Base-by-base conservation (phyloP, 2,329 filamentous ascomycete species). In the Byssothecium circinans region DNA sequence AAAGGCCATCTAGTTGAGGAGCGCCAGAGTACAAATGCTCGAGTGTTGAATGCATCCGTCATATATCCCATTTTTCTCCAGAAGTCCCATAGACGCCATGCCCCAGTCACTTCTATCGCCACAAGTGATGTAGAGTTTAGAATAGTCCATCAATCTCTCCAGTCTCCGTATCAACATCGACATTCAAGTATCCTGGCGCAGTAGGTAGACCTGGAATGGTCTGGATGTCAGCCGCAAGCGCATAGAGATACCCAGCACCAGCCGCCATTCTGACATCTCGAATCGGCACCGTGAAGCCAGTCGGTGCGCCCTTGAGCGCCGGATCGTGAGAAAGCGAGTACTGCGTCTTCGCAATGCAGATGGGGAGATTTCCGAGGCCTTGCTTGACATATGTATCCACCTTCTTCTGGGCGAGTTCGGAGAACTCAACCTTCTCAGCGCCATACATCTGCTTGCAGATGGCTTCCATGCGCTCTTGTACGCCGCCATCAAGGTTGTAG, bases 321-420 rank as follows among this genome's bases (percentile, higher is more conserved):
- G 92, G 87, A 70, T 99, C 91, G 73, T 97, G 92, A 49, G 88
- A 94, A 40, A 99, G 81, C 27, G 89, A 95, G 78, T 99, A 99
- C 74, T 99, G 94, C 12, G 94, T 99, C 85, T 99, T 99, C 53
- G 94, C 94, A 57, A 97, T 83, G 72, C 94, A 99, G 67, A 97
- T 96, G 29, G 94, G 94, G 56, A 99, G 78, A 72, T 96, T 90
- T 18, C 87, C 88, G 64, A 92, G 95, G 37, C 94, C 94, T 73
- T 97, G 94, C 68, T 84, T 84, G 25, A 88, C 91, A 75, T 97
- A 99, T 7, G 86, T 91, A 68, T 96, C 91, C 56, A 97, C 88
- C 83, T 99, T 97, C 77, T 91, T 89, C 77, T 95, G 90, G 0
- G 94, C 94, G 42, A 94, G 80, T 71, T 96, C 91, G 69, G 88